phyloP scores from a whole-genome alignment of 441 rosid genomes.

The Populus hybrid region DNA sequence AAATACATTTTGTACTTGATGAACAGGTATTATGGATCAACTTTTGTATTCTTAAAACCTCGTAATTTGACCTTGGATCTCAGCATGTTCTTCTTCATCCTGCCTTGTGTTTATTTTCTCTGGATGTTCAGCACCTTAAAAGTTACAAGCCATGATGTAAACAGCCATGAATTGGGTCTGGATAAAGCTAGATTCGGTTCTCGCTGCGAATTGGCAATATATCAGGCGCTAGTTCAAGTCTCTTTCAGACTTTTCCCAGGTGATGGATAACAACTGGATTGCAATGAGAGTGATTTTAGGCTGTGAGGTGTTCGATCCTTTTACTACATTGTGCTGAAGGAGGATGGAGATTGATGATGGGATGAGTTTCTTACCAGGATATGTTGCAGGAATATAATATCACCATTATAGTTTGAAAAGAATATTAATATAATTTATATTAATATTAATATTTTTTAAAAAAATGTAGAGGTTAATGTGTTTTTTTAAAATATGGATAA shows the following conservation, averaged over 20 bases:
- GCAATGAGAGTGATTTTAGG: neutral
- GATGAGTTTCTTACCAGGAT: neutral
- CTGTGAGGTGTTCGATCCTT: too few relatives aligned
- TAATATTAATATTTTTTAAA: too few relatives aligned
- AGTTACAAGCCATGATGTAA: too few relatives aligned
- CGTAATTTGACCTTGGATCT: neutral
- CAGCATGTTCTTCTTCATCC: neutral
- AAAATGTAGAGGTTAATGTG: too few relatives aligned
- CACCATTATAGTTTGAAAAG: neutral
- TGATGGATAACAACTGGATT: too few relatives aligned
- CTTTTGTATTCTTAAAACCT: neutral
- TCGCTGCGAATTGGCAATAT: too few relatives aligned
- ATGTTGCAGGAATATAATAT: too few relatives aligned
- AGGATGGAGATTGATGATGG: neutral
- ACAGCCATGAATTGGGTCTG: neutral
- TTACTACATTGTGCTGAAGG: neutral
- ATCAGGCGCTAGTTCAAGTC: neutral
- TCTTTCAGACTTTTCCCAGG: neutral
- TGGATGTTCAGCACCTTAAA: neutral
- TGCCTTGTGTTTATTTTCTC: neutral
- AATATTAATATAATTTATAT: too few relatives aligned
- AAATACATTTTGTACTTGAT: slow-evolving; percentile 25
- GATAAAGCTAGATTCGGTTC: too few relatives aligned
- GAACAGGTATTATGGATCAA: neutral
- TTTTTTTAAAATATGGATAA: too few relatives aligned